phyloP scores from a whole-genome alignment of 2,329 filamentous ascomycete species.

The Phyllosticta capitalensis region DNA sequence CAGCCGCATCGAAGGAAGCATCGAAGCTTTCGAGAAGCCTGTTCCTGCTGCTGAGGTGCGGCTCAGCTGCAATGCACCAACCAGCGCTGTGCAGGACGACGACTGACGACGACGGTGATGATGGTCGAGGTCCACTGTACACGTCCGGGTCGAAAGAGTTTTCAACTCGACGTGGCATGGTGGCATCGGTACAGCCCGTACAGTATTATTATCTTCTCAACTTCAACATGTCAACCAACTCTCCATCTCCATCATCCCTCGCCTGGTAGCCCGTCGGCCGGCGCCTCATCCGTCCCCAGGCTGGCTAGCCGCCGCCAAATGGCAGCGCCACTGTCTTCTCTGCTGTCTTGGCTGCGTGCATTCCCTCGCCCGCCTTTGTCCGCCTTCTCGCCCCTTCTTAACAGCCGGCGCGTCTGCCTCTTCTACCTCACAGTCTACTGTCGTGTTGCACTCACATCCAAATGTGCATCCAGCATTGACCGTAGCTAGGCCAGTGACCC shows the following conservation, averaged over 20 bases:
- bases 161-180: too few species aligned
- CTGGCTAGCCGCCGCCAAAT: too few species aligned
- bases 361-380: constrained; percentile 7
- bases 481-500: constrained; percentile 6
- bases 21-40: neutral
- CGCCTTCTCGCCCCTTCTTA: constrained; percentile 8
- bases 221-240: too few species aligned
- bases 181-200: too few species aligned
- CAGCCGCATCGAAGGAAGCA: neutral
- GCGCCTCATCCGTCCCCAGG: neutral
- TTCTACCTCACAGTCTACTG: constrained; percentile 3
- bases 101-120: too few species aligned
- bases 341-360: neutral
- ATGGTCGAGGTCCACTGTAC: too few species aligned
- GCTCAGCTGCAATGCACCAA: too few species aligned
- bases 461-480: constrained; percentile 10
- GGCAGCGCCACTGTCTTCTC: neutral
- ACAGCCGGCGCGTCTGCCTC: neutral
- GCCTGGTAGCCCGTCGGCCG: neutral
- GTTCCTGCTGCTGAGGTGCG: neutral
- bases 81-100: too few species aligned
- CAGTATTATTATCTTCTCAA: too few species aligned
- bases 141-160: too few species aligned
- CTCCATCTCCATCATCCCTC: neutral
- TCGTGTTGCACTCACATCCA: too few species aligned